Conservation (phyloP, 306 rosid genomes). For the Cicer chorassanicum region DNA sequence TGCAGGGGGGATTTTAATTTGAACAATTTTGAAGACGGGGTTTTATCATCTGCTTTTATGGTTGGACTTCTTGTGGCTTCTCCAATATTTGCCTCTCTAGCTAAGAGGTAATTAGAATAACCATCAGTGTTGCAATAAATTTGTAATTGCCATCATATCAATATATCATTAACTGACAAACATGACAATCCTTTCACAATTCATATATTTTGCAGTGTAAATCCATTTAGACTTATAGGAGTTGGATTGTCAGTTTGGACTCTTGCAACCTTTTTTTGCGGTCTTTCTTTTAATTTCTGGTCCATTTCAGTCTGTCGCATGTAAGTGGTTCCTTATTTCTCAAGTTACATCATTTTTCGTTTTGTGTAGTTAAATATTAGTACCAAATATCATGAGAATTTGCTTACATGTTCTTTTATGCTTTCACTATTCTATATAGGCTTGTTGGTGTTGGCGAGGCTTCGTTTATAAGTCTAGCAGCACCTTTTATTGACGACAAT, state of each 20-base stretch:
- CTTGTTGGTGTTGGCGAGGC: constrained; percentile 94
- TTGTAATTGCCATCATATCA: not conserved
- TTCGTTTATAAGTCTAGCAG: constrained; percentile 91
- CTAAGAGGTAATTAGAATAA: constrained; percentile 54
- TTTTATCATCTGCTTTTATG: constrained; percentile 77
- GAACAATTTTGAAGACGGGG: constrained; percentile 71
- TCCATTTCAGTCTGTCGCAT: constrained; percentile 78
- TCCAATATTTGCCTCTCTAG: constrained; percentile 69
- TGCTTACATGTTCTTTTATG: constrained; percentile 8
- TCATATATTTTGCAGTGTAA: constrained; percentile 61
- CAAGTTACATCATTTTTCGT: not conserved
- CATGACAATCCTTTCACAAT: constrained; percentile 19
- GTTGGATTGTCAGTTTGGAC: constrained; percentile 92
- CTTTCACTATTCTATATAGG: constrained; percentile 53
- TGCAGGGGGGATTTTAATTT: constrained; percentile 67
- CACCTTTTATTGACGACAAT: constrained; percentile 91
- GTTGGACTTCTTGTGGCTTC: constrained; percentile 78
- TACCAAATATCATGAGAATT: constrained; percentile 9
- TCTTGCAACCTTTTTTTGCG: constrained; percentile 64
- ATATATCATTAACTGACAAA: not conserved
- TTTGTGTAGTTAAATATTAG: constrained; percentile 27
- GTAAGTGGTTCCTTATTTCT: constrained; percentile 57
- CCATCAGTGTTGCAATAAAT: constrained; percentile 8
- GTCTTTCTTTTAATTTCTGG: constrained; percentile 74
- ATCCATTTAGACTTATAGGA: constrained; percentile 87